Conservation (phyloP, 2,329 filamentous ascomycete species). For the Elsinoe australis region DNA sequence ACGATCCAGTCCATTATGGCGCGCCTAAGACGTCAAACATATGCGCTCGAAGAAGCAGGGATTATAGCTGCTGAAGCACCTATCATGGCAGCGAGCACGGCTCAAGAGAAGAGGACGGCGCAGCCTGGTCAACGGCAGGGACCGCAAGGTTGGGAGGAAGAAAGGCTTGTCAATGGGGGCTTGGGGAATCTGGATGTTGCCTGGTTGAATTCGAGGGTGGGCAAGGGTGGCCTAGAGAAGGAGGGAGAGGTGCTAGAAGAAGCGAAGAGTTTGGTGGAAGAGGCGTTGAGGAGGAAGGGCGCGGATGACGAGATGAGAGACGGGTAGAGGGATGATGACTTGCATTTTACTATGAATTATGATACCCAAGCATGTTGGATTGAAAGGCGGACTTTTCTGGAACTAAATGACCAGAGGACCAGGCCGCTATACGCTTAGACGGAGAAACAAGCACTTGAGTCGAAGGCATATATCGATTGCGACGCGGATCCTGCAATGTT, state of each 20-base stretch:
- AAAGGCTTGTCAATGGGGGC: constrained; percentile 43
- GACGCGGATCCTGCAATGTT: too few species aligned
- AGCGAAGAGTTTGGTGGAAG: constrained; percentile 48
- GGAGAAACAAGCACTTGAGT: too few species aligned
- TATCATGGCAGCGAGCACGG: constrained; percentile 29
- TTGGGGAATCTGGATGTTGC: constrained; percentile 65
- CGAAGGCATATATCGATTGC: too few species aligned
- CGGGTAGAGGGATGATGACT: background rate
- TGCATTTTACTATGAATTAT: background rate
- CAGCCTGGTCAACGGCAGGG: constrained; percentile 11
- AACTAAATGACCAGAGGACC: background rate
- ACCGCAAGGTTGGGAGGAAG: too few species aligned
- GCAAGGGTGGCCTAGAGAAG: constrained; percentile 73
- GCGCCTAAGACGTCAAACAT: constrained; percentile 64
- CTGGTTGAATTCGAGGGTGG: constrained; percentile 79
- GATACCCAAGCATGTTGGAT: constrained; percentile 16
- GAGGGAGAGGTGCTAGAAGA: constrained; percentile 70
- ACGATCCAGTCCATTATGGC: constrained; percentile 69
- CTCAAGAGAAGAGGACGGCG: constrained; percentile 21
- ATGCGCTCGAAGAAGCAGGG: constrained; percentile 71
- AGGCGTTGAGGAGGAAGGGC: constrained; percentile 20
- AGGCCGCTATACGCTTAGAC: too few species aligned
- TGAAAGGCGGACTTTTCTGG: background rate
- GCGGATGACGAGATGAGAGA: constrained; percentile 8
- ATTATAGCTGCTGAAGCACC: constrained; percentile 52